Conservation (phyloP, 441 rosid genomes). For the Gossypium davidsonii region DNA sequence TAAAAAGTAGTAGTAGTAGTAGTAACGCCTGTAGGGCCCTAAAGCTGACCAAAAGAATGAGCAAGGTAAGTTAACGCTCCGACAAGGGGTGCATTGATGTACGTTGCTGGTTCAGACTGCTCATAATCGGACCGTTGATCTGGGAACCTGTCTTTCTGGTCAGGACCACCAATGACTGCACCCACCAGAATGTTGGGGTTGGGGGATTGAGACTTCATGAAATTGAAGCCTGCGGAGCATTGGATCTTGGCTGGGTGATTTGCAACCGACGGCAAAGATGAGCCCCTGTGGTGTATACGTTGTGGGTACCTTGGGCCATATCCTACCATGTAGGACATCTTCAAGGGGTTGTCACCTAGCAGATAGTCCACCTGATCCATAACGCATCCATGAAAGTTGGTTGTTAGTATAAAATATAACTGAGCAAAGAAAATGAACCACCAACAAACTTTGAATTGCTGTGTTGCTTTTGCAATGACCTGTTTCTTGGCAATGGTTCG, state of each 20-base stretch:
- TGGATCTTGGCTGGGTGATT: conserved; percentile 53
- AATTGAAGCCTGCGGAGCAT: conserved; percentile 48
- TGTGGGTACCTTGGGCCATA: conserved; percentile 56
- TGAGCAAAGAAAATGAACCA: background rate
- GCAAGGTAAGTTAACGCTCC: conserved; percentile 9
- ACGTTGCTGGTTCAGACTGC: conserved; percentile 71
- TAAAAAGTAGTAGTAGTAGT: background rate
- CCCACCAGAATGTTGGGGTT: conserved; percentile 62
- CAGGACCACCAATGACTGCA: conserved; percentile 71
- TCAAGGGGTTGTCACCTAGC: conserved; percentile 60
- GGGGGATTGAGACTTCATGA: conserved; percentile 50
- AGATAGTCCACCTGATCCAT: conserved; percentile 46
- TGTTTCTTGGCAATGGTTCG: conserved; percentile 57
- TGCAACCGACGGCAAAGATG: conserved; percentile 52
- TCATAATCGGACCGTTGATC: conserved; percentile 57
- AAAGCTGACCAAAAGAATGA: conserved; percentile 8
- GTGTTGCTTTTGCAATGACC: conserved; percentile 12
- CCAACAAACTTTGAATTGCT: background rate
- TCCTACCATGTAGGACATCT: conserved; percentile 76
- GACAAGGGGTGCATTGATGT: conserved; percentile 45
- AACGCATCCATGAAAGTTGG: background rate
- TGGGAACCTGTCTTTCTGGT: conserved; percentile 49
- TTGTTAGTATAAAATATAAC: background rate
- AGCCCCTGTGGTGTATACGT: conserved; percentile 67
- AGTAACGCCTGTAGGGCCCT: background rate